Evolutionary conservation across 345 rosid species (phyloP), one percentile per base, ranked within the genome.

Genomic region (Psidium friedrichsthalianum): DNA sequence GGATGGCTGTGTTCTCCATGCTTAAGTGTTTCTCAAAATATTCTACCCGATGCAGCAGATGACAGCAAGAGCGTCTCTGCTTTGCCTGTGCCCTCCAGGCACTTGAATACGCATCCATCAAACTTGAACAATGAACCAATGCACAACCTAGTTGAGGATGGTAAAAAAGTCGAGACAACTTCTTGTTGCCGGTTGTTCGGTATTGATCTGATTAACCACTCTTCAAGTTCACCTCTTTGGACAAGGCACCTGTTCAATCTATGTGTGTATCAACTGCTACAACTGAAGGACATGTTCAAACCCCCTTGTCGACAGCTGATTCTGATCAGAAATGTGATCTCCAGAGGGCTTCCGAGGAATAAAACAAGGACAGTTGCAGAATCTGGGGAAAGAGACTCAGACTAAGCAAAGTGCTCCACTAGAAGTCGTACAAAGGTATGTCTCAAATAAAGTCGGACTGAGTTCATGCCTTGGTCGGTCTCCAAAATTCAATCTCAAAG

Each of bases 391-490:
- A 89, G 99, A 95, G 88, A 89, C 87, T 61, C 96, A 93, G 64
- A 91, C 89, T 91, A 94, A 90, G 92, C 94, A 93, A 84, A 89
- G 61, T 85, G 87, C 74, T 91, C 96, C 84, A 90, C 88, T 58
- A 92, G 99, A 86, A 96, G 94, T 86, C 93, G 96, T 84, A 96
- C 98, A 52, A 94, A 94, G 94, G 91, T 92, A 88, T 52, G 40
- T 58, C 56, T 89, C 74, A n/a, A 88, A 85, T 88, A 61, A 84
- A 51, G 18, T 82, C 56, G 7, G 25, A 83, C 61, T 55, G 57
- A 20, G 10, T 36, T 52, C 44, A 15, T 54, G 40, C 44, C 40
- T 51, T 15, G 14, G 36, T 27, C 25, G 2, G 56, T 15, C 11
- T 52, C 47, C 29, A 22, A 54, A 82, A 25, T 82, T 82, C 47